Base-by-base conservation (phyloP, 1,284 basidiomycete species). In the Moniliella sp. region DNA sequence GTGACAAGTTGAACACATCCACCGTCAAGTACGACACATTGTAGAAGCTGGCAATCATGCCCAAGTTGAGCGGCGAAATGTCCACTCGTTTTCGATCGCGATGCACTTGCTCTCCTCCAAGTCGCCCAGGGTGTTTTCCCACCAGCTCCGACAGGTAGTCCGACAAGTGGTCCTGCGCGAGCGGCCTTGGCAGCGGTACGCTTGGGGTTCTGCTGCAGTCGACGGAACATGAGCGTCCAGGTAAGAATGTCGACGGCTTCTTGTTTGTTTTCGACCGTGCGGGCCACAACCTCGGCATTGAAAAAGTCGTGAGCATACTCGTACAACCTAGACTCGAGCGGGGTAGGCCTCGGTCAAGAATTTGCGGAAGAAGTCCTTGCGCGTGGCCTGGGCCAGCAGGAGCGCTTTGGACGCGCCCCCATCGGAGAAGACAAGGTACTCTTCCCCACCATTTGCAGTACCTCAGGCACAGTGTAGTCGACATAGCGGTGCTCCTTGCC, bases 371-470 rank as follows among this genome's bases (percentile, higher is more conserved):
- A 88, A 94, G 58, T 91, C 83, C 61, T 93, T 59, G 25, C 86
- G 71, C 2, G 82, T 91, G 57, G 88, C 79, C 55, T 97, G 88
- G 54, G 81, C 84, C 78, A 97, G 88, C 30, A 97, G 66, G 5
- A 99, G 76, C 53, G 84, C 93, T 12, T 82, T 76, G 45, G 78
- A 83, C 34, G 74, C 75, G 2, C 44, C 50, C 4, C 32, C 19
- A 40, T 82, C 74, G 29, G 65, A n/a, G n/a, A 64, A 11, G 88
- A 82, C 4, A 39, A 18, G 57, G 84, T 93, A 1, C 88, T 86
- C 13, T 77, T 72, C 26, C 91, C 91, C 73, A 97, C 91, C 88
- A 97, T 97, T 57, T 97, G 86, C 1, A 97, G 70, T 8, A 97
- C 78, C 48, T 94, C 86, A 67, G 88, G 82, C 37, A 97, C 79